These are phyloP conservation scores for Barnettozyma hawaiiensis DNA, from an alignment of 1,139 yeast genomes.

Conservation along the genomic window DNA sequence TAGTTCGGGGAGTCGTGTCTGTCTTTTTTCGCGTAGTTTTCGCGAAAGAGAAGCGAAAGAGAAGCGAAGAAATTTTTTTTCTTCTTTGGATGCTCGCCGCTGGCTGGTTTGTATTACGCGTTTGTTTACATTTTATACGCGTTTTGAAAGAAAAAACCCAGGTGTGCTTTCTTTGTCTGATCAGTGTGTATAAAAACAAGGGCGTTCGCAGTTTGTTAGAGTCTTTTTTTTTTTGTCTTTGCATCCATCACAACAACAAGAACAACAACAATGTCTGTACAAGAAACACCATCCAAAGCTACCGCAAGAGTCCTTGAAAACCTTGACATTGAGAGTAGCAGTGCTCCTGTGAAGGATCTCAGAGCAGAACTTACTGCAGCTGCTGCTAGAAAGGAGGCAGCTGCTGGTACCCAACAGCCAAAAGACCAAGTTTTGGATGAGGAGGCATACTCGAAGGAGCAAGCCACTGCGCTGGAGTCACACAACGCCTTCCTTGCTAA, in stretches of 20 bases:
- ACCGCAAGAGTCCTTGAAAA: constrained; percentile 23
- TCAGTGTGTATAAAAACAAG: neutral
- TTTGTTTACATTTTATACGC: too few relatives aligned
- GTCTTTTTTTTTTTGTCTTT: too few relatives aligned
- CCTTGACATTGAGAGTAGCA: constrained; percentile 22
- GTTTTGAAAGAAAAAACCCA: neutral
- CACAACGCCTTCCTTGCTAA: constrained; percentile 53
- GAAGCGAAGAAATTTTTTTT: too few relatives aligned
- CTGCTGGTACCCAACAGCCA: constrained; percentile 9
- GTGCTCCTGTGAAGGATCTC: constrained; percentile 21
- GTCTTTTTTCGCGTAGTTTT: too few relatives aligned
- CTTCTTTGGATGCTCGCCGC: too few relatives aligned
- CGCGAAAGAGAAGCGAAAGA: neutral
- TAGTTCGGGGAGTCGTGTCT: too few relatives aligned
- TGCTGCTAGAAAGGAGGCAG: constrained; percentile 23
- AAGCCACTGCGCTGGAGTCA: constrained; percentile 6
- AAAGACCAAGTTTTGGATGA: constrained; percentile 9
- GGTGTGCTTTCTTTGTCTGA: neutral
- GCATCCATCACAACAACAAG: neutral
- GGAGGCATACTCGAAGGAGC: constrained; percentile 5
- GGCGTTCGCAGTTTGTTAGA: neutral
- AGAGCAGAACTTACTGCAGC: constrained; percentile 25
- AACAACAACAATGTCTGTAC: constrained; percentile 26
- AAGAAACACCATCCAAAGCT: constrained; percentile 27
- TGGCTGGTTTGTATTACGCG: too few relatives aligned